phyloP scores from a whole-genome alignment of 2,329 filamentous ascomycete genomes.

The Microdochium nivale region DNA sequence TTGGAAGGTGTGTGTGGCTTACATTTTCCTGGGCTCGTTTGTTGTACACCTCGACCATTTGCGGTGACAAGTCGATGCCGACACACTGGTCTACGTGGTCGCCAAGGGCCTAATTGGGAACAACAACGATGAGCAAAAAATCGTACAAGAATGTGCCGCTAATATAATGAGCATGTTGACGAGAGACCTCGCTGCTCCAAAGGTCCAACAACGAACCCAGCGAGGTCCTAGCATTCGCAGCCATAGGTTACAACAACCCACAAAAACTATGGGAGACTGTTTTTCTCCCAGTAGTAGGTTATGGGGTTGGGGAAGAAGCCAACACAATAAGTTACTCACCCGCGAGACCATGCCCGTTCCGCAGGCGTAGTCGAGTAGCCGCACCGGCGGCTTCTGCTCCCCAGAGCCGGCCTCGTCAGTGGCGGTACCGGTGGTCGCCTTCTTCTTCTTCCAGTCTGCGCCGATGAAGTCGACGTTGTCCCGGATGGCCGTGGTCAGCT shows the following conservation, averaged over 20 bases:
- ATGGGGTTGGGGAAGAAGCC: not conserved
- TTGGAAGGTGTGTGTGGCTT: slow-evolving; percentile 3
- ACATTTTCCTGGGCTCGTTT: slow-evolving; percentile 45
- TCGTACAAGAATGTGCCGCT: too few relatives aligned
- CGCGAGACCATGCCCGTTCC: slow-evolving; percentile 60
- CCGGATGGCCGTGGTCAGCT: slow-evolving; percentile 46
- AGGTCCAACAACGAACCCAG: too few relatives aligned
- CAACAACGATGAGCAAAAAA: too few relatives aligned
- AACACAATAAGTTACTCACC: slow-evolving; percentile 40
- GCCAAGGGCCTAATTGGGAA: slow-evolving; percentile 51
- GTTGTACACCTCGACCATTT: slow-evolving; percentile 65
- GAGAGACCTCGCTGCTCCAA: too few relatives aligned
- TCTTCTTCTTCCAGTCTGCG: slow-evolving; percentile 38
- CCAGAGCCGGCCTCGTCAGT: slow-evolving; percentile 18
- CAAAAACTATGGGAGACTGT: too few relatives aligned
- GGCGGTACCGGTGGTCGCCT: too few relatives aligned
- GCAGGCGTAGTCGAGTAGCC: slow-evolving; percentile 68
- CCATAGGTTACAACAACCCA: too few relatives aligned
- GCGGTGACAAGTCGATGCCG: slow-evolving; percentile 62
- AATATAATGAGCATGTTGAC: too few relatives aligned
- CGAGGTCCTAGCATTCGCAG: too few relatives aligned
- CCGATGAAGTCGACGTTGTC: slow-evolving; percentile 52
- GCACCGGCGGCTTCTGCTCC: slow-evolving; percentile 30
- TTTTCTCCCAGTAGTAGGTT: too few relatives aligned
- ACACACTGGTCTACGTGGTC: slow-evolving; percentile 54